These are phyloP conservation scores for Apophysomyces variabilis DNA, from an alignment of 371 early-diverging fungal genomes.

Conservation along the genomic window DNA sequence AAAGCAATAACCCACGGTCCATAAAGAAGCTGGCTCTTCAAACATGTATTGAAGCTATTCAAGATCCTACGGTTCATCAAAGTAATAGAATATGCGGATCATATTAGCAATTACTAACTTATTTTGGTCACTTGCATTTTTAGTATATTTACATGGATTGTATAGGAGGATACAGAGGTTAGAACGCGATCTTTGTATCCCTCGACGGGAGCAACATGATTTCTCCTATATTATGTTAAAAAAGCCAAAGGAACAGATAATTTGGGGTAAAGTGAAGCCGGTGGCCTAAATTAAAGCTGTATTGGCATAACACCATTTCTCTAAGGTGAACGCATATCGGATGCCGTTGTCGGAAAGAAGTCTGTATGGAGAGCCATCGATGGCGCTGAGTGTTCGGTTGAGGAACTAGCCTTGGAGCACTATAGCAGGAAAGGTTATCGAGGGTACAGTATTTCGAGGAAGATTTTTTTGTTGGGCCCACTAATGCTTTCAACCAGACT, in stretches of 20 bases:
- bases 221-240: constrained; percentile 55
- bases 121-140: neutral
- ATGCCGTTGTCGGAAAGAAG: constrained; percentile 32
- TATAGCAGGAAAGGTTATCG: constrained; percentile 61
- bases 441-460: constrained; percentile 33
- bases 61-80: constrained; percentile 59
- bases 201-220: constrained; percentile 61
- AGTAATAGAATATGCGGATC: constrained; percentile 20
- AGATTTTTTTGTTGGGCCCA: neutral
- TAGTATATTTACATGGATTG: constrained; percentile 41
- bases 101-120: neutral
- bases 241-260: constrained; percentile 47
- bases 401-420: constrained; percentile 63
- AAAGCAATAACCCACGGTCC: constrained; percentile 30
- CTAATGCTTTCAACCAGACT: constrained; percentile 29
- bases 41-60: constrained; percentile 58
- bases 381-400: constrained; percentile 62
- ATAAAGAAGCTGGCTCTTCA: constrained; percentile 54
- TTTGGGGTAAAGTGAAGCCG: constrained; percentile 38
- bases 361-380: constrained; percentile 56
- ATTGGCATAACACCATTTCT: neutral
- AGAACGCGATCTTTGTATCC: constrained; percentile 55
- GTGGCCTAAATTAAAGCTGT: neutral
- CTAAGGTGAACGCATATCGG: constrained; percentile 43
- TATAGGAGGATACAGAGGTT: constrained; percentile 50